A percentile compares a stretch with the other conserved stretches of the same genome.
phyloP scores from a whole-genome alignment of 164 flowering plant species.

The Protea cynaroides region DNA sequence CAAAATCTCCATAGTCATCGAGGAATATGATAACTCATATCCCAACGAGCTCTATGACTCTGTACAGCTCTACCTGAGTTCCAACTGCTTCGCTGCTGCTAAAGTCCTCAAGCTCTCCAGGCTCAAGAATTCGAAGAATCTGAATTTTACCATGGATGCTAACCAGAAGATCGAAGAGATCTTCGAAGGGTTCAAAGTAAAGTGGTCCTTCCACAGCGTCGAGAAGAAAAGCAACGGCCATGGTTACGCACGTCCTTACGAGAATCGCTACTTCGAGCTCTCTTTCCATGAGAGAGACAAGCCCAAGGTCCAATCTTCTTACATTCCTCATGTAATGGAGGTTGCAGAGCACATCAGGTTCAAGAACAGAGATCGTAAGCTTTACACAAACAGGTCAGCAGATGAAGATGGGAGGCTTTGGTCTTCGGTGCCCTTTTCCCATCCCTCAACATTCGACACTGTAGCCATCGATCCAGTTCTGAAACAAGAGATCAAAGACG shows the following conservation, averaged over 20 bases:
- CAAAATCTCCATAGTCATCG: conserved; percentile 17
- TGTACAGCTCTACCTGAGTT: conserved; percentile 20
- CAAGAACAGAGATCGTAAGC: conserved; percentile 24
- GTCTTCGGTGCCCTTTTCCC: conserved; percentile 19
- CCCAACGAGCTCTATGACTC: conserved; percentile 25
- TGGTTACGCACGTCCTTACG: conserved; percentile 9
- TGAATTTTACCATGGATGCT: conserved; percentile 19
- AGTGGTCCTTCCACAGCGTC: conserved; percentile 17
- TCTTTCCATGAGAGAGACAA: conserved; percentile 17
- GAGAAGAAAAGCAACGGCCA: conserved; percentile 16
- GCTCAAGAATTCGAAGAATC: conserved; percentile 20
- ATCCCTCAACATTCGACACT: conserved; percentile 25
- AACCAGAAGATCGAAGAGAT: conserved; percentile 20
- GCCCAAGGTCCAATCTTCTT: conserved; percentile 11
- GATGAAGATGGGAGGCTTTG: conserved; percentile 17
- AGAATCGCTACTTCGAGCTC: conserved; percentile 17
- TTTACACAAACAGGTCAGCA: conserved; percentile 18
- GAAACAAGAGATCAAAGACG: conserved; percentile 21
- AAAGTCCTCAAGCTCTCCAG: conserved; percentile 19
- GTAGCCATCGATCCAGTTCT: conserved; percentile 19
- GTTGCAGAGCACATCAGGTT: conserved; percentile 19
- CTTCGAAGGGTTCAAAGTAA: conserved; percentile 16
- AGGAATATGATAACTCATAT: conserved; percentile 23
- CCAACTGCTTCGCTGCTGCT: conserved; percentile 22
- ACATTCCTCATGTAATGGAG: conserved; percentile 21